A percentile compares a stretch with the other conserved stretches of the same genome.
Conservation (phyloP, 31 red algal genomes). For the Bonnemaisonia californica region DNA sequence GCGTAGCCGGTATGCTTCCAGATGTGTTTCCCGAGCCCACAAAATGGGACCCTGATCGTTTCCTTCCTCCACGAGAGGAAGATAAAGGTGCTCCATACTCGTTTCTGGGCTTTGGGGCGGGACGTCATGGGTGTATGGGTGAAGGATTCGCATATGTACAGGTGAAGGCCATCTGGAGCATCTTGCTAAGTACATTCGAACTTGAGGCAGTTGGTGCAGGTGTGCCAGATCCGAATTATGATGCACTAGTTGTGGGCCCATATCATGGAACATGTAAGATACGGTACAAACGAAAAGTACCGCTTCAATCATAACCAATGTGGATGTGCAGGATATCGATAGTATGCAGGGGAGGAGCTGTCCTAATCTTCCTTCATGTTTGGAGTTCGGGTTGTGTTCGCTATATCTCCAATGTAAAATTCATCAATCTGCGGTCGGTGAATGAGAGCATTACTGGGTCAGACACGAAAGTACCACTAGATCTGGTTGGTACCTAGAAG, state of each 20-base stretch:
- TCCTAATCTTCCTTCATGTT: conserved; percentile 45
- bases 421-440: conserved; percentile 61
- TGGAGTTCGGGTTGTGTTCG: conserved; percentile 10
- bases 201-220: conserved; percentile 68
- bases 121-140: conserved; percentile 99
- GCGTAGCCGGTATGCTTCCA: conserved; percentile 83
- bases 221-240: conserved; percentile 78
- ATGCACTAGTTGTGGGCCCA: conserved; percentile 92
- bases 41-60: conserved; percentile 95
- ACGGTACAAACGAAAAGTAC: conserved; percentile 62
- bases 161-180: conserved; percentile 99
- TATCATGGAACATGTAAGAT: conserved; percentile 61
- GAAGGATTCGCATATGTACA: conserved; percentile 99
- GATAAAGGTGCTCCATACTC: conserved; percentile 90
- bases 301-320: not conserved
- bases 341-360: too few species aligned
- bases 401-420: conserved; percentile 71
- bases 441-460: not conserved
- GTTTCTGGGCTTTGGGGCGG: conserved; percentile 95
- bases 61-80: conserved; percentile 87
- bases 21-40: conserved; percentile 87
- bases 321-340: not conserved
- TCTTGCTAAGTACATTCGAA: conserved; percentile 83
- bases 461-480: not conserved
- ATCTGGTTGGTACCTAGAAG: too few species aligned